Conservation (phyloP, 2,329 filamentous ascomycete species). For the Botryotinia calthae region DNA sequence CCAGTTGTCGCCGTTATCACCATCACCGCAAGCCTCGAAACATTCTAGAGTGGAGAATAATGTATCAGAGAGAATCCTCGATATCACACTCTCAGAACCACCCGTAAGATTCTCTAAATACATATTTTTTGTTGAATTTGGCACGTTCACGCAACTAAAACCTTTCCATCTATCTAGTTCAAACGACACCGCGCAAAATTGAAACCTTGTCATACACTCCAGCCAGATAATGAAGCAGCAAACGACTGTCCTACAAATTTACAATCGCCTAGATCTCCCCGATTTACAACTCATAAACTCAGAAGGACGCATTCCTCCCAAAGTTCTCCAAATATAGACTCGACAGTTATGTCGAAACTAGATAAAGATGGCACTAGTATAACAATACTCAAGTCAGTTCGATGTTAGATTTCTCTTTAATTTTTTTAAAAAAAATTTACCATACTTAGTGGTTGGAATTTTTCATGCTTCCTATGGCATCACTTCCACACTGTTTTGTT, state of each 20-base stretch:
- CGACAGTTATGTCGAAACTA: constrained; percentile 18
- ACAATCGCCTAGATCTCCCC: constrained; percentile 44
- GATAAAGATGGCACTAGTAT: constrained; percentile 38
- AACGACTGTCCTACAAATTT: constrained; percentile 19
- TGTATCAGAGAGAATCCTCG: constrained; percentile 16
- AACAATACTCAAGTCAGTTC: constrained; percentile 55
- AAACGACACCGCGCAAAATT: constrained; percentile 34
- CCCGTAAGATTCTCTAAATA: constrained; percentile 21
- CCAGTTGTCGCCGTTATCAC: background rate
- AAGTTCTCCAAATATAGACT: constrained; percentile 26
- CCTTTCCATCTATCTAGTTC: constrained; percentile 6
- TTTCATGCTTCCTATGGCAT: background rate
- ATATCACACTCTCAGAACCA: constrained; percentile 28
- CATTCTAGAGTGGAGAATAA: constrained; percentile 29
- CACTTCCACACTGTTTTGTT: background rate
- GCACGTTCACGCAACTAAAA: background rate
- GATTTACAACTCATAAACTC: constrained; percentile 52
- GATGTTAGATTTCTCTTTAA: constrained; percentile 27
- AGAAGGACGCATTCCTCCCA: constrained; percentile 46
- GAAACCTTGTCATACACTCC: constrained; percentile 39
- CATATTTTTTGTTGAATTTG: background rate
- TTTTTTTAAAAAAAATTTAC: background rate
- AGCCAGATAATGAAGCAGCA: constrained; percentile 39
- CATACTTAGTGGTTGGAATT: background rate
- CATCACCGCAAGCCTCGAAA: constrained; percentile 28